Evolutionary conservation across 1,284 basidiomycete species (phyloP), one percentile per base, ranked within the genome.

Genomic region (Rhodotorula sp.): DNA sequence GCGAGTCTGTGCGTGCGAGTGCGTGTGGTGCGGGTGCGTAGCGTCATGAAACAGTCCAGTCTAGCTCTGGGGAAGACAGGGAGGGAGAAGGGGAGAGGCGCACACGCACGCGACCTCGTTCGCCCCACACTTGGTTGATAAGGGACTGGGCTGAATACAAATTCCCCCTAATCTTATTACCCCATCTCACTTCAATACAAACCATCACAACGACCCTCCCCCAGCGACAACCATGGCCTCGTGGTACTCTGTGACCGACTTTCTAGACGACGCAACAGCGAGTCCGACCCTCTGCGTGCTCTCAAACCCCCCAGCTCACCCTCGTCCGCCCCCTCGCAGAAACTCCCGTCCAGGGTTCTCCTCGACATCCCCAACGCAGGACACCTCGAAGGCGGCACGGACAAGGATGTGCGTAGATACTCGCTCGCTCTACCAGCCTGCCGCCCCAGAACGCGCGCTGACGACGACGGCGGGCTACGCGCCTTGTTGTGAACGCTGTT

Each of bases 311-410:
- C 30, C 17, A 22, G 17, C 39, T 36, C 58, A 29, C 54, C 58
- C 17, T 29, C 55, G 56, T 44, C 39, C 46, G 44, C 22, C 15
- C n/a, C 15, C 24, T 2, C 32, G 4, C 75, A 79, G 75, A 73
- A 73, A 48, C 69, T 79, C 15, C 78, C 78, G 20, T 77, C 76
- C 62, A 76, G 67, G 36, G 73, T 78, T 55, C 59, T 67, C 44
- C 62, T 74, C 58, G 72, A 74, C 51, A 64, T 79, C 22, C 77
- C 77, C 20, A 76, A 77, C 51, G 61, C 75, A 15, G 78, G 78
- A 2, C 74, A 79, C 61, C 62, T 79, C n/a, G 78, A 79, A 55
- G 78, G 78, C 19, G 69, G 73, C n/a, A 62, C 73, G 47, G 77
- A 79, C 52, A 70, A 74, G 48, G 76, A 79, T 67, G 78, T 78